These are phyloP conservation scores for Rhinocladiella mackenziei DNA, from an alignment of 2,329 filamentous ascomycete genomes.

Conservation along the genomic window DNA sequence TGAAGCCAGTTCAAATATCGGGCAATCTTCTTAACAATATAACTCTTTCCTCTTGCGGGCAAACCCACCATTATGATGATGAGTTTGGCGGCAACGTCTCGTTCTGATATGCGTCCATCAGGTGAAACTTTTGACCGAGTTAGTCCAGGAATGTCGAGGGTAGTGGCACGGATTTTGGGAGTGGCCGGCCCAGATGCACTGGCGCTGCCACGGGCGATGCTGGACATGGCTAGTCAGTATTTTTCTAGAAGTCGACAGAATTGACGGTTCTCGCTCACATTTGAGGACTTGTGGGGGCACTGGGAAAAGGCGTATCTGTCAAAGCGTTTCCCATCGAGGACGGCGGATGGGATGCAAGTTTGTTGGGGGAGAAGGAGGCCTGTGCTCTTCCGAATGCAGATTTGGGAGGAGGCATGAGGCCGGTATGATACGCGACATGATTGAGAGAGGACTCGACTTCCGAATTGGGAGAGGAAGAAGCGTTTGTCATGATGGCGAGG, in stretches of 20 bases:
- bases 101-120: conserved; percentile 86
- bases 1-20: conserved; percentile 96
- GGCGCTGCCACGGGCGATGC: conserved; percentile 56
- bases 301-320: conserved; percentile 61
- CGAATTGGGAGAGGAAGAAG: conserved; percentile 14
- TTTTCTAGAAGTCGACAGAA: background rate
- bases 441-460: conserved; percentile 17
- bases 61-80: conserved; percentile 98
- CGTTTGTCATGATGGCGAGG: conserved; percentile 24
- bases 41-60: conserved; percentile 92
- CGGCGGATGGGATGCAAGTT: conserved; percentile 10
- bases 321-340: conserved; percentile 52
- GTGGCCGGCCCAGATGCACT: conserved; percentile 74
- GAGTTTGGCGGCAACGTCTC: conserved; percentile 92
- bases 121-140: conserved; percentile 93
- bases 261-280: conserved; percentile 47
- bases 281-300: conserved; percentile 59
- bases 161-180: conserved; percentile 81
- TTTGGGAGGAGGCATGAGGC: conserved; percentile 26
- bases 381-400: conserved; percentile 21
- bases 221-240: no score
- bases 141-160: conserved; percentile 92
- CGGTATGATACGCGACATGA: conserved; percentile 21
- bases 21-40: conserved; percentile 97
- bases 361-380: conserved; percentile 7